Conservation (phyloP, 2,329 filamentous ascomycete genomes). For the Aspergillus bombycis region DNA sequence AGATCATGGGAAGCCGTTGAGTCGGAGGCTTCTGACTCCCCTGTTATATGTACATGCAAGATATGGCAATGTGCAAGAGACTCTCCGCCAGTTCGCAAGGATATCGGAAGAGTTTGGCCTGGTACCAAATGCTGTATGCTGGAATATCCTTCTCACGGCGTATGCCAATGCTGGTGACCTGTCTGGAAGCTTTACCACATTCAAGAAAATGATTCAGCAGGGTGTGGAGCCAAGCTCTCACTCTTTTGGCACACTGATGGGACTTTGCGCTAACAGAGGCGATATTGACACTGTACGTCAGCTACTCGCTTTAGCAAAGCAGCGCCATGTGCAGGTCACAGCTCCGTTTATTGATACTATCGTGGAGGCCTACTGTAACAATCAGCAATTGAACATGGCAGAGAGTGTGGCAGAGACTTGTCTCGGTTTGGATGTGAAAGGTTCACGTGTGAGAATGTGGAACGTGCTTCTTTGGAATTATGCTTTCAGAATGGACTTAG, state of each 20-base stretch:
- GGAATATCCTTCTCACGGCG: constrained; percentile 77
- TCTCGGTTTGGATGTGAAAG: constrained; percentile 53
- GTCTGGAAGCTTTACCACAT: constrained; percentile 65
- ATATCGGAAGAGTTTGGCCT: constrained; percentile 61
- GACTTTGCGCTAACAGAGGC: constrained; percentile 69
- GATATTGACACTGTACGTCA: constrained; percentile 71
- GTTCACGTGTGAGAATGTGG: constrained; percentile 69
- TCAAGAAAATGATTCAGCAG: constrained; percentile 61
- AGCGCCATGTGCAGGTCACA: constrained; percentile 54
- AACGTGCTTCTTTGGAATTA: constrained; percentile 74
- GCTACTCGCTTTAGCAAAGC: constrained; percentile 65
- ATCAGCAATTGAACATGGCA: constrained; percentile 58
- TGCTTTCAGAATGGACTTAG: constrained; percentile 64
- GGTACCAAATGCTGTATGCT: constrained; percentile 62
- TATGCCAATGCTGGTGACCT: constrained; percentile 69
- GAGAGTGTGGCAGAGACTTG: constrained; percentile 63
- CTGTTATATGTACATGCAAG: constrained; percentile 73
- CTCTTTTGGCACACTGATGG: constrained; percentile 75
- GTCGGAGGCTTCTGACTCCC: constrained; percentile 47
- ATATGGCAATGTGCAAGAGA: constrained; percentile 64
- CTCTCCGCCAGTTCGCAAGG: constrained; percentile 64
- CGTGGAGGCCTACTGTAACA: constrained; percentile 68
- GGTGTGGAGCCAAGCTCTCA: constrained; percentile 60
- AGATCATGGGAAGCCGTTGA: constrained; percentile 40
- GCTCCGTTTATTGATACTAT: constrained; percentile 65